A percentile compares a stretch with the other conserved stretches of the same genome.
These are phyloP conservation scores for Pleurotus platypus DNA, from an alignment of 768 basidiomycete genomes.

Conservation along the genomic window DNA sequence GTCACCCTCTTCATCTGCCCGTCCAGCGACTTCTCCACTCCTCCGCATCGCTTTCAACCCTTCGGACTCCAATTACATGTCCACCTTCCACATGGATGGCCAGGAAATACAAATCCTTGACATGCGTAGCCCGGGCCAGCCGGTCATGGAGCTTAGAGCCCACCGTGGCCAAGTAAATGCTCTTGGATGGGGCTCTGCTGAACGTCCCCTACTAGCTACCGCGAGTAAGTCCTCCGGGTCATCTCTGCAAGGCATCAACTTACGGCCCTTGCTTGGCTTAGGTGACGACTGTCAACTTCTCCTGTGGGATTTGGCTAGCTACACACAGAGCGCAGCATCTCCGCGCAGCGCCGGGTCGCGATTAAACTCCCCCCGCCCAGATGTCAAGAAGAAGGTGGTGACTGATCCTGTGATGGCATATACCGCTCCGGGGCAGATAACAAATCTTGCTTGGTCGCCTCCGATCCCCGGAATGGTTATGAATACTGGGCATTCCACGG, in stretches of 20 bases:
- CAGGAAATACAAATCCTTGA: slow-evolving; percentile 89
- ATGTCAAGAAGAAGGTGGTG: slow-evolving; percentile 70
- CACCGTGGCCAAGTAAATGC: slow-evolving; percentile 83
- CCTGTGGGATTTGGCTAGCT: slow-evolving; percentile 81
- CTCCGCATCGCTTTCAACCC: slow-evolving; percentile 91
- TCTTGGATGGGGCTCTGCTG: slow-evolving; percentile 85
- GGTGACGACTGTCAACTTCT: slow-evolving; percentile 94
- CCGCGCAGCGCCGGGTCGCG: slow-evolving; percentile 71
- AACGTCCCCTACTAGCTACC: slow-evolving; percentile 81
- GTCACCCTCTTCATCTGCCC: slow-evolving; percentile 55
- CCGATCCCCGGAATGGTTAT: slow-evolving; percentile 73
- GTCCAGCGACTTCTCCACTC: slow-evolving; percentile 77
- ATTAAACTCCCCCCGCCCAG: slow-evolving; percentile 77
- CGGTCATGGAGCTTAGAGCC: slow-evolving; percentile 86
- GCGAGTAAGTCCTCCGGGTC: slow-evolving; percentile 55
- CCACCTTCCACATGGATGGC: slow-evolving; percentile 95
- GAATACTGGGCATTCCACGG: slow-evolving; percentile 70
- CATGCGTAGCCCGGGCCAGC: slow-evolving; percentile 94
- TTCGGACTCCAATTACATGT: slow-evolving; percentile 90
- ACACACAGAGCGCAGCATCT: slow-evolving; percentile 60
- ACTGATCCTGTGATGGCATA: slow-evolving; percentile 85
- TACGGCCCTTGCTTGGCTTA: slow-evolving; percentile 24
- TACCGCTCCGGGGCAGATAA: slow-evolving; percentile 72
- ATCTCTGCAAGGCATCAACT: neutral
- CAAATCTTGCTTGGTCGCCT: slow-evolving; percentile 88